Base-by-base conservation (phyloP, 192 early-diverging fungal species). In the Coemansia sp. region DNA sequence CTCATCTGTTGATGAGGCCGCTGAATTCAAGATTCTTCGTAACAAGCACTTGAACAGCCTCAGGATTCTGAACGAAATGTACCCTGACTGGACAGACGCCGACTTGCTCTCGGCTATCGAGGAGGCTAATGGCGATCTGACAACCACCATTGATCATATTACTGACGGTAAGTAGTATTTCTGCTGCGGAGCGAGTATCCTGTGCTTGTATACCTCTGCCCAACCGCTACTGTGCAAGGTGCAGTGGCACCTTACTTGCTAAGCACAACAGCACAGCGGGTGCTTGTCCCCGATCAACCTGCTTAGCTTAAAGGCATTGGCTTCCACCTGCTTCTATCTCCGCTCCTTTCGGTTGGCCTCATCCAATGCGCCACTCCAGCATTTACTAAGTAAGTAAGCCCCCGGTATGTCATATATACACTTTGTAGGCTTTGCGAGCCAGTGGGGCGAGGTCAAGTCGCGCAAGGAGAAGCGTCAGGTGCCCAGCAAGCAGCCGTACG, bases 371-470 rank as follows among this genome's bases (percentile, higher is more conserved):
- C 52, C 52, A 55, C 50, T 55, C 52, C 0, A 55, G 52, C 52
- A 55, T 32, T 43, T 24, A 16, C 55, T 73, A 32, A 52, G 4
- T 11, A 50, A 50, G 47, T 22, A 22, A 40, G 47, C 22, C 47
- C 47, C 52, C 11, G 1, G 13, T 30, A 32, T 53, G 12, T 1
- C 38, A 6, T 32, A 1, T 39, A 32, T 67, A 39, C 45, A 44
- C 66, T 64, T 32, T 50, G 67, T 83, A 93, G 94, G 94, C 59
- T 87, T 87, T 70, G 88, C 87, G 18, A 81, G 81, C 58, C 90
- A 93, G 70, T 97, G 94, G 92, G 91, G 90, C 32, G 89, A 95
- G 78, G 93, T 95, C 70, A 92, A 92, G 81, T 89, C 87, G 75
- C 84, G 79, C 77, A 82, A 82, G 69, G 71, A 76, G 53, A 82